Evolutionary conservation across 2,329 filamentous ascomycete genomes (phyloP), one percentile per base, ranked within the genome.

Genomic region (Paraconiothyrium sp.): DNA sequence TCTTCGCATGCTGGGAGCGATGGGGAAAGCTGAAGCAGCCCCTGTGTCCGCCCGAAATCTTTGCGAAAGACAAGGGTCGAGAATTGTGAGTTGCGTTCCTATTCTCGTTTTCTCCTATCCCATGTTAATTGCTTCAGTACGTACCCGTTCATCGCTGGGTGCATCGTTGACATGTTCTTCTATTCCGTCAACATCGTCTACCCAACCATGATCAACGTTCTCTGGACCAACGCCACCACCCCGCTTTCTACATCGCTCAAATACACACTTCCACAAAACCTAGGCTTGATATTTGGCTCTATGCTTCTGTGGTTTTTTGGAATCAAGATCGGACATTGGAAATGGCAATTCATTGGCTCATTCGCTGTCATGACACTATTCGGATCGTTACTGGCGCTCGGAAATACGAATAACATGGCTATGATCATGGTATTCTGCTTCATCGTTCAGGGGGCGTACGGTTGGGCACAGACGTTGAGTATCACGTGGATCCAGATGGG

Each of bases 81-180:
- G 57, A 59, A 14, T 59, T 59, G 56, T 59, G 41, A 52, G 57
- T 34, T 34, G 14, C 35, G 3, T 10, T 37, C 81, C 82, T 0
- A 80, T 78, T 48, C 73, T 84, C 34, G 78, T 78, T 7, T 72
- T 79, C 1, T 37, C 8, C 2, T 37, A 30, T 30, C 27, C 6
- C 27, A 30, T 30, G 27, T 6, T 30, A 30, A 30, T 30, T 30
- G 6, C 27, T 6, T 2, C 27, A 30, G 27, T 39, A 39, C 37
- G 5, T 13, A 13, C 37, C 37, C 37, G 2, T 13, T 16, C 37
- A 39, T 39, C 37, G 11, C 37, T 16, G 4, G 13, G 5, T 78
- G 76, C 39, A 78, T 84, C 55, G 76, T 84, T 32, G 84, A 80
- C 64, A 84, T 84, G 82, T 84, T 84, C 69, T 84, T 83, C 72